Evolutionary conservation across 169 alveolate species (phyloP).

Genomic region (Eimeria brunetti): DNA sequence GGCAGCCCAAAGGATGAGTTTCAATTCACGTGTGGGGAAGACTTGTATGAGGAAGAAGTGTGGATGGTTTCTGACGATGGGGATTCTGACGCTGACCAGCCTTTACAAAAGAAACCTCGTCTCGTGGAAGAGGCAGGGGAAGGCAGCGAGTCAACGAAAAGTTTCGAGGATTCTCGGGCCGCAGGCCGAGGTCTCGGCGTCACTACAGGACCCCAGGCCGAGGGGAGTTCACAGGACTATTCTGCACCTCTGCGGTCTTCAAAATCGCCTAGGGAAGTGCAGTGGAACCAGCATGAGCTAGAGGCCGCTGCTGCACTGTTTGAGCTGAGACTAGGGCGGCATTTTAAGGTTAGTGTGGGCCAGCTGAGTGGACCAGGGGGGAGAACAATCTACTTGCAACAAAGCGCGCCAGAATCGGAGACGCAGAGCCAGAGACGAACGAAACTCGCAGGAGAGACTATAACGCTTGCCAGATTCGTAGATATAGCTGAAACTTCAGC

Average conservation of each 20-base stretch:
- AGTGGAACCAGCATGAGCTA: not conserved
- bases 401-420: too few relatives aligned
- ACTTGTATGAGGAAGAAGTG: not conserved
- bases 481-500: not conserved
- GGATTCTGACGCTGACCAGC: not conserved
- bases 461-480: not conserved
- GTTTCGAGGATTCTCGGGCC: not conserved
- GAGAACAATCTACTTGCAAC: not conserved
- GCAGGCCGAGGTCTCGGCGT: too few relatives aligned
- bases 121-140: not conserved
- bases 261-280: too few relatives aligned
- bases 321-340: not conserved
- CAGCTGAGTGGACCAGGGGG: not conserved
- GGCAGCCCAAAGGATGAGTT: not conserved
- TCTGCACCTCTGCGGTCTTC: not conserved
- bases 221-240: not conserved
- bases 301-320: conserved; percentile 4
- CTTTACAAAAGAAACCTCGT: not conserved
- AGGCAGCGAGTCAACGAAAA: too few relatives aligned
- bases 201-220: too few relatives aligned
- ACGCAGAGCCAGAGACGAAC: not conserved
- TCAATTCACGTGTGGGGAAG: not conserved
- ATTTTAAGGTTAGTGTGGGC: not conserved
- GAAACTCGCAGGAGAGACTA: not conserved
- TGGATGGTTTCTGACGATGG: not conserved